These are phyloP conservation scores for Vigna hirtella DNA, from an alignment of 306 rosid genomes.

Conservation along the genomic window DNA sequence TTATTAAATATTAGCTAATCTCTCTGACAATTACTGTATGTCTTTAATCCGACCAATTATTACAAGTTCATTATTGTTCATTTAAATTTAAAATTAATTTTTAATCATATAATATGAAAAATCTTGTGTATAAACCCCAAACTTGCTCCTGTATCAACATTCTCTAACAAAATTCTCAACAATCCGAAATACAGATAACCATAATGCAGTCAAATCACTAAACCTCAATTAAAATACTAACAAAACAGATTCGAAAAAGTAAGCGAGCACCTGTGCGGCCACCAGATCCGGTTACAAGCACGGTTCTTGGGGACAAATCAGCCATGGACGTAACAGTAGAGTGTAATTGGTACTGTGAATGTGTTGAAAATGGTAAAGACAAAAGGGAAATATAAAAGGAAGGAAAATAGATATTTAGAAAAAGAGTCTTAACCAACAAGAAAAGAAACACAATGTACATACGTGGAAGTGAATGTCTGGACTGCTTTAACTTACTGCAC, in stretches of 20 bases:
- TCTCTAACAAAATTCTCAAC: slow-evolving; percentile 53
- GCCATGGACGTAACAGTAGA: slow-evolving; percentile 58
- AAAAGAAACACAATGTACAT: no score
- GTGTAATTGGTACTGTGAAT: background rate
- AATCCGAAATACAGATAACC: background rate
- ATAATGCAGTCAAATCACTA: background rate
- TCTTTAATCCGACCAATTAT: no score
- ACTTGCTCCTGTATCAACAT: slow-evolving; percentile 85
- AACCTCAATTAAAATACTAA: slow-evolving; percentile 7
- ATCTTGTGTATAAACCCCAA: background rate
- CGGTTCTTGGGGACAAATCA: slow-evolving; percentile 58
- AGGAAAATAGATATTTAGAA: background rate
- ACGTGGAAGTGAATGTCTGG: no score
- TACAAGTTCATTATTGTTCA: no score
- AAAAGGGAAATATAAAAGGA: background rate
- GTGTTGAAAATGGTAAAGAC: background rate
- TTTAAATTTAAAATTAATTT: no score
- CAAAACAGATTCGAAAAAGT: background rate
- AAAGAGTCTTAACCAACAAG: no score
- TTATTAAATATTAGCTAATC: no score
- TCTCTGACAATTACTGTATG: no score
- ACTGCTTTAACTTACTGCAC: no score
- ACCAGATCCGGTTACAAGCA: slow-evolving; percentile 96
- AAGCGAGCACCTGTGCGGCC: slow-evolving; percentile 79
- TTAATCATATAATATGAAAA: no score